Conservation (phyloP, 148 eudicot genomes). For the Fagopyrum esculentum region DNA sequence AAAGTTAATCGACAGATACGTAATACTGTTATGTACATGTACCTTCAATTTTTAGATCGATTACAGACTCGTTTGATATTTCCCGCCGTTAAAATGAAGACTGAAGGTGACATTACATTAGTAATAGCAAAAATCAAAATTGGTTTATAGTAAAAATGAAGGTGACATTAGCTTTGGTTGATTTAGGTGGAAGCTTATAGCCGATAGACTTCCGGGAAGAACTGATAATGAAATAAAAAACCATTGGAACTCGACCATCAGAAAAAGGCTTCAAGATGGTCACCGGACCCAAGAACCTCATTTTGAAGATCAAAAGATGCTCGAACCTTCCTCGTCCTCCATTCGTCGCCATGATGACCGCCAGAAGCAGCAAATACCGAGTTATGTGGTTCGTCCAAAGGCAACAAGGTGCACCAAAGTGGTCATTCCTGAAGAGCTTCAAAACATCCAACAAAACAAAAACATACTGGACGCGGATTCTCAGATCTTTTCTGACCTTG, state of each 20-base stretch:
- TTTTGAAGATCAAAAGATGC: not conserved
- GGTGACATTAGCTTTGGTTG: not conserved
- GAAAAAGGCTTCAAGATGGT: constrained; percentile 10
- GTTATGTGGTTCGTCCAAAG: not conserved
- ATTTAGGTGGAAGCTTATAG: constrained; percentile 30
- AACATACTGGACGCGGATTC: not conserved
- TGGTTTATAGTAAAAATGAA: too few relatives aligned
- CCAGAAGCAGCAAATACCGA: not conserved
- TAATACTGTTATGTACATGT: too few relatives aligned
- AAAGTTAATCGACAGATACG: too few relatives aligned
- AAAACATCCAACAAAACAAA: not conserved
- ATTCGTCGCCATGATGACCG: not conserved
- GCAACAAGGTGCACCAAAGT: constrained; percentile 10
- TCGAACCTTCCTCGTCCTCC: too few relatives aligned
- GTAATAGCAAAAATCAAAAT: too few relatives aligned
- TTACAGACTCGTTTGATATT: too few relatives aligned
- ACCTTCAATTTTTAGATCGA: too few relatives aligned
- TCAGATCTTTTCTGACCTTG: too few relatives aligned
- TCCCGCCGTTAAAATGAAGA: too few relatives aligned
- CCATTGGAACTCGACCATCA: constrained; percentile 25
- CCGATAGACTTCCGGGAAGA: constrained; percentile 32
- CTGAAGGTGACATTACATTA: too few relatives aligned
- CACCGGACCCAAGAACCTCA: not conserved
- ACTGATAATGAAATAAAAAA: constrained; percentile 37
- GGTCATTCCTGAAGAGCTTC: not conserved